These are phyloP conservation scores for Metarhizium robertsii DNA, from an alignment of 2,329 filamentous ascomycete species.

Conservation along the genomic window DNA sequence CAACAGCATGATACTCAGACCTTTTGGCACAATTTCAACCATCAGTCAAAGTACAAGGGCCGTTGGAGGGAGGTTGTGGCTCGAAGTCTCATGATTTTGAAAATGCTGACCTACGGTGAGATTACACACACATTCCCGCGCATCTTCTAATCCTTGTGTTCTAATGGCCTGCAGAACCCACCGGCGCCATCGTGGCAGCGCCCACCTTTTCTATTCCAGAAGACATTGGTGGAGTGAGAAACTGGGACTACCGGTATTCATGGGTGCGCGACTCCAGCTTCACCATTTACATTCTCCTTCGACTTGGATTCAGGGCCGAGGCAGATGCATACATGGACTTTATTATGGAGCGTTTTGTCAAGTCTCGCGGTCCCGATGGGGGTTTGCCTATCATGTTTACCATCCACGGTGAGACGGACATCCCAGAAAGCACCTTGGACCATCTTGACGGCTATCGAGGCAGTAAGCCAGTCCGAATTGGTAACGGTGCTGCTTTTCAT, in stretches of 20 bases:
- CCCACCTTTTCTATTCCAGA: slow-evolving; percentile 73
- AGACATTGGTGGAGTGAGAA: slow-evolving; percentile 57
- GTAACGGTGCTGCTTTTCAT: slow-evolving; percentile 68
- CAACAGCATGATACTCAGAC: slow-evolving; percentile 61
- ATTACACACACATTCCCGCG: not conserved
- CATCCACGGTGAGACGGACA: slow-evolving; percentile 64
- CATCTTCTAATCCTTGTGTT: too few relatives aligned
- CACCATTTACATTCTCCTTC: slow-evolving; percentile 67
- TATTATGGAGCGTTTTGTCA: slow-evolving; percentile 60
- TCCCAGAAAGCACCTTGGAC: slow-evolving; percentile 58
- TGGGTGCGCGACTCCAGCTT: slow-evolving; percentile 74
- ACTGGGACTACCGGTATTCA: slow-evolving; percentile 67
- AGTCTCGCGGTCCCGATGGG: slow-evolving; percentile 49
- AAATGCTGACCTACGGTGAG: slow-evolving; percentile 58
- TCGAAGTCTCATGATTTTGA: slow-evolving; percentile 63
- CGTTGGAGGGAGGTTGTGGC: slow-evolving; percentile 64
- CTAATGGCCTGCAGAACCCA: slow-evolving; percentile 45
- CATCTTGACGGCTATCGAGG: slow-evolving; percentile 66
- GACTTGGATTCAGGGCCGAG: slow-evolving; percentile 66
- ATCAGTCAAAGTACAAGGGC: slow-evolving; percentile 60
- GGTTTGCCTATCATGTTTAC: slow-evolving; percentile 75
- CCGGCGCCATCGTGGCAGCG: slow-evolving; percentile 66
- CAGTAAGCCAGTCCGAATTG: slow-evolving; percentile 64
- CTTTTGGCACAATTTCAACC: slow-evolving; percentile 68
- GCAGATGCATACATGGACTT: slow-evolving; percentile 73